phyloP scores from a whole-genome alignment of 2,329 filamentous ascomycete genomes.

The Fusarium austroafricanum region DNA sequence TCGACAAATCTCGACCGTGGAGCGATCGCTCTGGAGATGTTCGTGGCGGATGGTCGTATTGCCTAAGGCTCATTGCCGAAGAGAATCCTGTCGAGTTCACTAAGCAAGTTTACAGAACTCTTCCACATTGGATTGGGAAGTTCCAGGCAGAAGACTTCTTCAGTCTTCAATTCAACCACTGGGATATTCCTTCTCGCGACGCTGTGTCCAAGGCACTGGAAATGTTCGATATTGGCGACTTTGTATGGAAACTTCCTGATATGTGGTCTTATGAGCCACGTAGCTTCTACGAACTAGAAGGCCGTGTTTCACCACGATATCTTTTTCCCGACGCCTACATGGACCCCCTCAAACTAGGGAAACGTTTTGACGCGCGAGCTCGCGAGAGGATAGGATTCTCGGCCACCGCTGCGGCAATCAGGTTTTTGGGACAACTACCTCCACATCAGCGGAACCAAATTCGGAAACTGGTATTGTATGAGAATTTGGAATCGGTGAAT shows the following conservation, averaged over 20 bases:
- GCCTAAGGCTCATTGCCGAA: neutral
- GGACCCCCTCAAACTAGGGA: neutral
- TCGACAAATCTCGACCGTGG: no score
- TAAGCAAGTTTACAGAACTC: fast-evolving
- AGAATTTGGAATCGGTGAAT: conserved; percentile 1
- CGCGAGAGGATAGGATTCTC: conserved; percentile 19
- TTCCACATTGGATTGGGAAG: neutral
- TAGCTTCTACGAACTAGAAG: no score
- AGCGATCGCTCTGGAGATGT: neutral
- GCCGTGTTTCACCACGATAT: no score
- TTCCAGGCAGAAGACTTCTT: neutral
- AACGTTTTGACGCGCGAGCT: neutral
- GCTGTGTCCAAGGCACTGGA: fast-evolving
- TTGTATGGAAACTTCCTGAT: neutral
- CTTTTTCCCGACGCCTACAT: neutral
- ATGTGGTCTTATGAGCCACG: no score
- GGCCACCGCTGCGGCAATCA: conserved; percentile 14
- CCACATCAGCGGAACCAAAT: neutral
- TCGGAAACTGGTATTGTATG: neutral
- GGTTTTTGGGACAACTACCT: conserved; percentile 10
- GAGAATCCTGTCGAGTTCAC: neutral
- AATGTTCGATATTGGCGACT: neutral
- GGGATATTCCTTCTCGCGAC: neutral
- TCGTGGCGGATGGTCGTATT: neutral
- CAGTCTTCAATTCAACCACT: neutral